Evolutionary conservation across 2,329 filamentous ascomycete species (phyloP).

Genomic region (Ceratocystis albifundus): DNA sequence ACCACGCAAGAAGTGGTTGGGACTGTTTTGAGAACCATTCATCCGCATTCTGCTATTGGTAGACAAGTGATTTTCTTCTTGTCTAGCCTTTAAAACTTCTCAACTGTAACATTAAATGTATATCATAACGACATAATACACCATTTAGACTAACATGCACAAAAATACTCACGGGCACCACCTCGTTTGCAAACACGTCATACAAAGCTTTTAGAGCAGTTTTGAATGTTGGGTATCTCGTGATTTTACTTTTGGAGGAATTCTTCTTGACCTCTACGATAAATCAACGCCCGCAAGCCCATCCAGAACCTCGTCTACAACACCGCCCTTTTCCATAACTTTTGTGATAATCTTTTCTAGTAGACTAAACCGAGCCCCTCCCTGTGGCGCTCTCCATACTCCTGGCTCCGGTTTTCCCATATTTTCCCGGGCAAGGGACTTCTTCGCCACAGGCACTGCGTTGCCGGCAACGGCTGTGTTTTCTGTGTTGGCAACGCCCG

Average conservation of each 20-base stretch:
- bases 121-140: neutral
- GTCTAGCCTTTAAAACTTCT: neutral
- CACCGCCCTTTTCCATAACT: conserved; percentile 63
- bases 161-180: neutral
- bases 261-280: conserved; percentile 32
- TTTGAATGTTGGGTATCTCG: conserved; percentile 11
- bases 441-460: conserved; percentile 28
- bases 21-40: conserved; percentile 16
- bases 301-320: conserved; percentile 75
- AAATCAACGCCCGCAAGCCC: conserved; percentile 67
- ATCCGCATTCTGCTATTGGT: neutral
- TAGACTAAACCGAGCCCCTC: conserved; percentile 65
- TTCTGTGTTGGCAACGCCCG: conserved; percentile 53
- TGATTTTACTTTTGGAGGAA: neutral
- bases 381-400: conserved; percentile 77
- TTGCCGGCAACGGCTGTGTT: conserved; percentile 43
- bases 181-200: neutral
- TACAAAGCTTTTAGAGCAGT: no score
- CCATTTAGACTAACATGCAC: neutral
- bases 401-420: conserved; percentile 42
- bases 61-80: neutral
- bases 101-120: conserved; percentile 11
- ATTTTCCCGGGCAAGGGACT: conserved; percentile 33
- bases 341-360: conserved; percentile 64
- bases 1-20: conserved; percentile 23